These are phyloP conservation scores for Viola odorata DNA, from an alignment of 345 rosid species.

Conservation along the genomic window DNA sequence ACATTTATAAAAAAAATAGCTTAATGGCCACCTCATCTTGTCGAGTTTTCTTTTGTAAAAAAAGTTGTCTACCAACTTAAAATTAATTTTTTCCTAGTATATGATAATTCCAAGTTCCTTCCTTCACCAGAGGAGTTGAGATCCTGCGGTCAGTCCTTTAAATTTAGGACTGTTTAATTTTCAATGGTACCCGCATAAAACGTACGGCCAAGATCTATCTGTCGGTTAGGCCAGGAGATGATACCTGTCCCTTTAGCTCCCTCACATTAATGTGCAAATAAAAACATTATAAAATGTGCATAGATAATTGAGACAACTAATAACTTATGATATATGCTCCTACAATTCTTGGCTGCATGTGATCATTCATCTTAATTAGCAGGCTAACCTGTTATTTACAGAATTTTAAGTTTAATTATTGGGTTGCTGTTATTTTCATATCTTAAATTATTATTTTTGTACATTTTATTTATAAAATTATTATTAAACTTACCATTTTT, in stretches of 20 bases:
- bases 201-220: conserved; percentile 37
- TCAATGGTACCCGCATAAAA: conserved; percentile 11
- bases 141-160: conserved; percentile 19
- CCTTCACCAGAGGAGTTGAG: conserved; percentile 14
- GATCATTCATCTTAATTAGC: conserved; percentile 27
- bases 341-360: conserved; percentile 50
- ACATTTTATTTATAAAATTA: too few species aligned
- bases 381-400: conserved; percentile 28
- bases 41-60: too few species aligned
- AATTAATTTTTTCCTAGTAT: too few species aligned
- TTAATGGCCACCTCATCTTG: too few species aligned
- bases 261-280: conserved; percentile 4
- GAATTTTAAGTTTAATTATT: too few species aligned
- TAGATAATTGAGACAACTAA: conserved; percentile 33
- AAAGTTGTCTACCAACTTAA: too few species aligned
- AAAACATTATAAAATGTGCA: background rate
- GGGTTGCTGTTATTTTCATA: too few species aligned
- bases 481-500: too few species aligned
- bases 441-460: too few species aligned
- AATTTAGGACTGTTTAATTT: conserved; percentile 17
- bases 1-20: too few species aligned
- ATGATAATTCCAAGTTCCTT: conserved; percentile 2
- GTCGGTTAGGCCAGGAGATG: conserved; percentile 36
- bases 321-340: conserved; percentile 16
- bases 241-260: conserved; percentile 19